Evolutionary conservation across 1,284 basidiomycete genomes (phyloP).

Genomic region (Stygiomarasmius scandens): DNA sequence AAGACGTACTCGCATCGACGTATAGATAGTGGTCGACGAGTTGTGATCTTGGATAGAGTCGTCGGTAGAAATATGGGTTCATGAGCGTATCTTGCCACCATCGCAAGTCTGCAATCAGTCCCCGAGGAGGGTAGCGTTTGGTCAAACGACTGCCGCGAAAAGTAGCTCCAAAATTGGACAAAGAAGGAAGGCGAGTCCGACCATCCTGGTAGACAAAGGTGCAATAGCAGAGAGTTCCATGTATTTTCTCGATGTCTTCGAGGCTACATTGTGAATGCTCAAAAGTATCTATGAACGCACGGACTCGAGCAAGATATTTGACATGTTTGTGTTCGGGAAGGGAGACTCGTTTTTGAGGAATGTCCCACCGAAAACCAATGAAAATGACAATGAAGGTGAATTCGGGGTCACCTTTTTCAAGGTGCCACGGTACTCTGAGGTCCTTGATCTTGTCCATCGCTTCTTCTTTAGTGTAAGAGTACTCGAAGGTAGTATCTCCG

Average conservation of each 20-base stretch:
- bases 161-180: neutral
- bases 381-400: constrained; percentile 10
- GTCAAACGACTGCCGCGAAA: neutral
- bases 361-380: constrained; percentile 23
- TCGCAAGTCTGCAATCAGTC: neutral
- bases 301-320: constrained; percentile 20
- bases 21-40: neutral
- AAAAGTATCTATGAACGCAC: constrained; percentile 1
- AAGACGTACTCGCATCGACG: constrained; percentile 6
- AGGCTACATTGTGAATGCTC: neutral
- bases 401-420: constrained; percentile 11
- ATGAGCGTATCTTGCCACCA: constrained; percentile 1
- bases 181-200: neutral
- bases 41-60: neutral
- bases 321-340: constrained; percentile 17
- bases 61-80: neutral
- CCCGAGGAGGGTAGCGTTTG: neutral
- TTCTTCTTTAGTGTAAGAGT: constrained; percentile 6
- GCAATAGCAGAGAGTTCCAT: constrained; percentile 18
- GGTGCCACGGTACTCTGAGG: constrained; percentile 12
- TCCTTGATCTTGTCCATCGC: neutral
- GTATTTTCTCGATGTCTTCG: constrained; percentile 15
- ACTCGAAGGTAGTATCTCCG: neutral
- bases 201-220: constrained; percentile 18
- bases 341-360: constrained; percentile 10